Conservation (phyloP, 2,329 filamentous ascomycete genomes). For the Triangularia verruculosa region DNA sequence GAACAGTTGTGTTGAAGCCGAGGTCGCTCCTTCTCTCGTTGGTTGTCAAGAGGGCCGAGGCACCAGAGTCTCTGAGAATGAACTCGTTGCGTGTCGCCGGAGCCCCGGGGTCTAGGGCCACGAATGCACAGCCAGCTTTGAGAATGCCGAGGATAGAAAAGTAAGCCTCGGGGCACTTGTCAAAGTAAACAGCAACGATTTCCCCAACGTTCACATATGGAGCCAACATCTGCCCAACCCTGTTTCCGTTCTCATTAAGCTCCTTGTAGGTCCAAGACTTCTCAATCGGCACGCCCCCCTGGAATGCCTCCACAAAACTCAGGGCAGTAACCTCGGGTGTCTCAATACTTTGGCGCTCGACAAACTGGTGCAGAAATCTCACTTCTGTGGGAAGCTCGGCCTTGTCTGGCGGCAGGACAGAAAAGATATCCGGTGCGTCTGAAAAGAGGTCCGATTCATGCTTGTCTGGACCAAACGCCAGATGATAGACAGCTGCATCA, state of each 20-base stretch:
- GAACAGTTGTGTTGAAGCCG: slow-evolving; percentile 35
- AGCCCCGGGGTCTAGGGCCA: slow-evolving; percentile 74
- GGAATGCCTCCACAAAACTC: slow-evolving; percentile 66
- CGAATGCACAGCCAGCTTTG: slow-evolving; percentile 77
- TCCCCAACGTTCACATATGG: slow-evolving; percentile 50
- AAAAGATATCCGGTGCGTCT: slow-evolving; percentile 47
- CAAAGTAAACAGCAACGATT: slow-evolving; percentile 74
- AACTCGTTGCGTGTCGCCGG: slow-evolving; percentile 72
- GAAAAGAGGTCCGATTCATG: slow-evolving; percentile 39
- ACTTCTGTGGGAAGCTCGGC: slow-evolving; percentile 56
- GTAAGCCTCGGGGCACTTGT: slow-evolving; percentile 81
- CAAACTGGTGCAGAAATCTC: slow-evolving; percentile 70
- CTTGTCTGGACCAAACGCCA: slow-evolving; percentile 49
- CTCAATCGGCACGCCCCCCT: slow-evolving; percentile 42
- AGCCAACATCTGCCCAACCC: slow-evolving; percentile 64
- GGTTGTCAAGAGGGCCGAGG: slow-evolving; percentile 61
- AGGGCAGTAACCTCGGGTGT: slow-evolving; percentile 64
- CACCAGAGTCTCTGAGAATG: slow-evolving; percentile 70
- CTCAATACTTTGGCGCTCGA: slow-evolving; percentile 59
- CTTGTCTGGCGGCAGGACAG: slow-evolving; percentile 62
- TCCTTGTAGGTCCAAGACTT: slow-evolving; percentile 70
- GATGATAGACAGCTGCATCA: slow-evolving; percentile 60
- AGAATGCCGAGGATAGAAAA: slow-evolving; percentile 78
- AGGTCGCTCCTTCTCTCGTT: slow-evolving; percentile 23
- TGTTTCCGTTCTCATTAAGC: slow-evolving; percentile 68